These are phyloP conservation scores for Theileria equi DNA, from an alignment of 169 alveolate species.

Conservation along the genomic window DNA sequence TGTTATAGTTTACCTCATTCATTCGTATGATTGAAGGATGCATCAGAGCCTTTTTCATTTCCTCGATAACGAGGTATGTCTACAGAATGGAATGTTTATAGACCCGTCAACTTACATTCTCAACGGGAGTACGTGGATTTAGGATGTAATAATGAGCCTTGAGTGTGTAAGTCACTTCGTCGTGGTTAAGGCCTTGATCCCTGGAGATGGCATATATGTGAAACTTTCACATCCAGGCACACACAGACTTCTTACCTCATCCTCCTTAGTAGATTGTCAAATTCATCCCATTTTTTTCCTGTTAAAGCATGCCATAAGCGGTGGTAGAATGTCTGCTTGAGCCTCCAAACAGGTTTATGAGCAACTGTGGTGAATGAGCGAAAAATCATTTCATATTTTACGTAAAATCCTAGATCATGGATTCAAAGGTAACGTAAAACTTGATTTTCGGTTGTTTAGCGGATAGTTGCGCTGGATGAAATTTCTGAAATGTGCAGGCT, in stretches of 20 bases:
- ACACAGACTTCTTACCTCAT: slow-evolving; percentile 24
- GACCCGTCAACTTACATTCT: slow-evolving; percentile 52
- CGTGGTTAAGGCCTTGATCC: slow-evolving; percentile 66
- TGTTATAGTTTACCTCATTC: slow-evolving; percentile 56
- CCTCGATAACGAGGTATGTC: slow-evolving; percentile 80
- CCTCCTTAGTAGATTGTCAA: slow-evolving; percentile 42
- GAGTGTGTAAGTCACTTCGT: slow-evolving; percentile 80
- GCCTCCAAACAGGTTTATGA: slow-evolving; percentile 43
- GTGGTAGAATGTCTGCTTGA: slow-evolving; percentile 63
- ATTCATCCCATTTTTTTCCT: slow-evolving; percentile 36
- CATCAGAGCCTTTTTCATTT: slow-evolving; percentile 76
- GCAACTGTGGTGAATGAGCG: slow-evolving; percentile 26
- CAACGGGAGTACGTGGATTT: slow-evolving; percentile 65
- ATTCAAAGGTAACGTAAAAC: too few relatives aligned
- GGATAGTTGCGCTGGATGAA: slow-evolving; percentile 1
- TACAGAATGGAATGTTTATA: slow-evolving; percentile 19
- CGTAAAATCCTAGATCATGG: neutral
- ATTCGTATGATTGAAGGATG: slow-evolving; percentile 78
- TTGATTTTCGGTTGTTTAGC: neutral
- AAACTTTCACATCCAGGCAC: slow-evolving; percentile 16
- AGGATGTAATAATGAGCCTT: slow-evolving; percentile 70
- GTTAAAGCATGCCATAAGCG: slow-evolving; percentile 51
- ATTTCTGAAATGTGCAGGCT: slow-evolving; percentile 16
- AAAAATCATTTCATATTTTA: neutral
- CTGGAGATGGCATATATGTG: slow-evolving; percentile 46